Percentiles rank a stretch among this genome's conserved stretches.
Evolutionary conservation across 2,329 filamentous ascomycete genomes (phyloP).

Genomic region (Beauveria sp.): DNA sequence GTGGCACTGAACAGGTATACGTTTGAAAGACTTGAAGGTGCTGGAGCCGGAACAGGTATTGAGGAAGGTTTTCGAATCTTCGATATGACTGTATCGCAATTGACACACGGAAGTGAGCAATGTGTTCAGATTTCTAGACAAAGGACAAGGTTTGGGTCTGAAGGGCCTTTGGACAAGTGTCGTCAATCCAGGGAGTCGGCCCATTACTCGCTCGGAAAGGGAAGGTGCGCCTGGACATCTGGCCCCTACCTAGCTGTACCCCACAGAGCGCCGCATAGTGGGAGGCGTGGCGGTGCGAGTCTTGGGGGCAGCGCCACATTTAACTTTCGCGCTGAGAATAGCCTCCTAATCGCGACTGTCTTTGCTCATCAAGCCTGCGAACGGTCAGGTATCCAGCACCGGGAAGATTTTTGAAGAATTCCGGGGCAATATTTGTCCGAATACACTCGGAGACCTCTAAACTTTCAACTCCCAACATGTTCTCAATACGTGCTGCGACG

Average conservation of each 20-base stretch:
- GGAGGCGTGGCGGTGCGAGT: not conserved
- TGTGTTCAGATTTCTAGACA: not conserved
- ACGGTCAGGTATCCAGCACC: not conserved
- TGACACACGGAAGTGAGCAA: not conserved
- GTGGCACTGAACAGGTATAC: not conserved
- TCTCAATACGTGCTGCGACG: slow-evolving; percentile 2
- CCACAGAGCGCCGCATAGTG: slow-evolving; percentile 3
- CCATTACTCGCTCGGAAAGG: not conserved
- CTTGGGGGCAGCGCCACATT: not conserved
- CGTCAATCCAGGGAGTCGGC: slow-evolving; percentile 12
- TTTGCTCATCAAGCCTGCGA: not conserved
- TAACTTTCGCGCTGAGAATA: not conserved
- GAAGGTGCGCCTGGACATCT: slow-evolving; percentile 5
- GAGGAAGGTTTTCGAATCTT: not conserved
- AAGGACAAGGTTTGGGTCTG: not conserved
- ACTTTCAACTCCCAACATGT: not conserved
- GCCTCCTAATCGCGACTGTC: not conserved
- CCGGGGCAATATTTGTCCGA: not conserved
- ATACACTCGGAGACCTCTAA: no score
- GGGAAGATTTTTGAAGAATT: no score
- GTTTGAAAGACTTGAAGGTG: not conserved
- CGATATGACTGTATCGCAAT: slow-evolving; percentile 5
- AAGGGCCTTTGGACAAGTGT: slow-evolving; percentile 16
- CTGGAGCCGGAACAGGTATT: not conserved
- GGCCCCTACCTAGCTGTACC: slow-evolving; percentile 5